Evolutionary conservation across 495 filamentous ascomycete species (phyloP).

Genomic region (Stereocaulon alpinum): DNA sequence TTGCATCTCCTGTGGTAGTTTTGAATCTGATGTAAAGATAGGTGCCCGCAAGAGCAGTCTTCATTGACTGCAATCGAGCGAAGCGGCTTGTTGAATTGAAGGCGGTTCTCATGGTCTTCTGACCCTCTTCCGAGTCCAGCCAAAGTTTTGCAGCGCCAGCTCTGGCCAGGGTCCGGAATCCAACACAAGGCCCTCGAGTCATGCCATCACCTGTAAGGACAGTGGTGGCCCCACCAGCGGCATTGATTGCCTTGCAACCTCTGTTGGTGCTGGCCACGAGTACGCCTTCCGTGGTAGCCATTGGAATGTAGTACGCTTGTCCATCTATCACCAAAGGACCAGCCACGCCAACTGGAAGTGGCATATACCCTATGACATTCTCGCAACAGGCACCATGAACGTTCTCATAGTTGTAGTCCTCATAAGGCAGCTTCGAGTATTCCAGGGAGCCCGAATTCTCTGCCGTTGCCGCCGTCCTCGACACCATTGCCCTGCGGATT

Average conservation of each 20-base stretch:
- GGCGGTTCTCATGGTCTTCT: slow-evolving; percentile 67
- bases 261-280: slow-evolving; percentile 87
- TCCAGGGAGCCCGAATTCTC: slow-evolving; percentile 67
- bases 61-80: slow-evolving; percentile 78
- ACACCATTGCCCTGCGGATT: slow-evolving; percentile 74
- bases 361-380: slow-evolving; percentile 96
- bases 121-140: slow-evolving; percentile 86
- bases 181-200: slow-evolving; percentile 91
- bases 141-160: slow-evolving; percentile 90
- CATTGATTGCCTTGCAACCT: slow-evolving; percentile 94
- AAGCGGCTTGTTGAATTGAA: slow-evolving; percentile 96
- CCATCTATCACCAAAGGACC: slow-evolving; percentile 90
- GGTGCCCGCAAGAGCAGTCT: slow-evolving; percentile 88
- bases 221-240: slow-evolving; percentile 84
- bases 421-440: slow-evolving; percentile 72
- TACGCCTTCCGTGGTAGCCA: slow-evolving; percentile 98
- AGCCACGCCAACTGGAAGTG: slow-evolving; percentile 84
- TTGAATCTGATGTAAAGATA: slow-evolving; percentile 97
- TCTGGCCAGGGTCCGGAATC: slow-evolving; percentile 75
- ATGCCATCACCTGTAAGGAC: slow-evolving; percentile 92
- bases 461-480: slow-evolving; percentile 69
- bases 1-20: slow-evolving; percentile 95
- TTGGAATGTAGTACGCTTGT: slow-evolving; percentile 85
- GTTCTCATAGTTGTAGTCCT: slow-evolving; percentile 84
- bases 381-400: slow-evolving; percentile 96